phyloP scores from a whole-genome alignment of 2,329 filamentous ascomycete species.

The Iodosphaeria phyllophila region DNA sequence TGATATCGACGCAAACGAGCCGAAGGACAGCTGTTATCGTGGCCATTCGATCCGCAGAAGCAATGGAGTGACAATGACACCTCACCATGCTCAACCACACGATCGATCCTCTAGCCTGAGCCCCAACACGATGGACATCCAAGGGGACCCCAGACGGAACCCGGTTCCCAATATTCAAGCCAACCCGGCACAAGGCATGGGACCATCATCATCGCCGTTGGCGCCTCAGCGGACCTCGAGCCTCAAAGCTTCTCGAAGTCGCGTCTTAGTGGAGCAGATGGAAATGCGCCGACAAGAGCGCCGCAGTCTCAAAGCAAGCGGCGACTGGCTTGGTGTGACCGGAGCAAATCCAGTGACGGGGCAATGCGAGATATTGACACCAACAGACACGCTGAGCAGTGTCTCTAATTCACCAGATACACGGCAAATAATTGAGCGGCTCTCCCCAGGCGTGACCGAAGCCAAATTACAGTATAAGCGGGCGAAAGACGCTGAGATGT shows the following conservation, averaged over 20 bases:
- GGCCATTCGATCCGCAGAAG: not conserved
- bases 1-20: not conserved
- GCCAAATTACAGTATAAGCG: slow-evolving; percentile 17
- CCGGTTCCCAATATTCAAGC: not conserved
- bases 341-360: slow-evolving; percentile 39
- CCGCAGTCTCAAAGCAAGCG: slow-evolving; percentile 29
- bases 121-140: not conserved
- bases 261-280: slow-evolving; percentile 7
- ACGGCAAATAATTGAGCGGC: slow-evolving; percentile 13
- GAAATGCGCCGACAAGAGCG: slow-evolving; percentile 20
- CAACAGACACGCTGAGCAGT: slow-evolving; percentile 23
- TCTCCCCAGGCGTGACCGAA: slow-evolving; percentile 15
- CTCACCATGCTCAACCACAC: not conserved
- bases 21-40: not conserved
- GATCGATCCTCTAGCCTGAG: not conserved
- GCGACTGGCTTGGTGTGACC: slow-evolving; percentile 39
- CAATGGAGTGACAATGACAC: not conserved
- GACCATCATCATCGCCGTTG: not conserved
- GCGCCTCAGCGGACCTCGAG: slow-evolving; percentile 4
- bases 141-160: not conserved
- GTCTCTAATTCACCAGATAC: slow-evolving; percentile 15
- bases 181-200: not conserved
- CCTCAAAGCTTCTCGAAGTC: slow-evolving; percentile 6
- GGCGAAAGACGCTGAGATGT: slow-evolving; percentile 16
- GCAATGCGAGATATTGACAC: slow-evolving; percentile 29